These are phyloP conservation scores for Nidularia pulvinata DNA, from an alignment of 768 basidiomycete genomes.

Conservation along the genomic window DNA sequence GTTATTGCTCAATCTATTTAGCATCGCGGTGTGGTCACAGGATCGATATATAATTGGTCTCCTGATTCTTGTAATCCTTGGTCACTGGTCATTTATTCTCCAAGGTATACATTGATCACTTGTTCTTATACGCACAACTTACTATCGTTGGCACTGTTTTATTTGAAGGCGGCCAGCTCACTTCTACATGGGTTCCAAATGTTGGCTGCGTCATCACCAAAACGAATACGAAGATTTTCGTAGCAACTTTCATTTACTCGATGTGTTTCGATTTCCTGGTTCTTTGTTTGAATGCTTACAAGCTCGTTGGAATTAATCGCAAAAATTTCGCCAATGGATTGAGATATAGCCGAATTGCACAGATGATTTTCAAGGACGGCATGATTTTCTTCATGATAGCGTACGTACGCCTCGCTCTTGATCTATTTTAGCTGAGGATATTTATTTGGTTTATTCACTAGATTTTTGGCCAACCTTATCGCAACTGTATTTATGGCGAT, in stretches of 20 bases:
- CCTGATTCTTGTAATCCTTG: constrained; percentile 57
- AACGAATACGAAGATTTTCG: constrained; percentile 60
- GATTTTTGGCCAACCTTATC: constrained; percentile 44
- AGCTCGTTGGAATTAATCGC: constrained; percentile 55
- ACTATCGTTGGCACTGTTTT: constrained; percentile 36
- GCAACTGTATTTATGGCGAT: constrained; percentile 57
- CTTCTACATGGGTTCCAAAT: constrained; percentile 37
- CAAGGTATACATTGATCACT: constrained; percentile 42
- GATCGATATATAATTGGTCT: constrained; percentile 49
- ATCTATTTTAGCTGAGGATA: too few relatives aligned
- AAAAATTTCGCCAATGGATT: constrained; percentile 38
- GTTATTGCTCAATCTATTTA: constrained; percentile 14
- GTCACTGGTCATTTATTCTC: constrained; percentile 71
- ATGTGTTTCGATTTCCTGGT: constrained; percentile 74
- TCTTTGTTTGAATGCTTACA: constrained; percentile 58
- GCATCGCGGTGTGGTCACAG: constrained; percentile 73
- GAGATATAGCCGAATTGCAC: constrained; percentile 59
- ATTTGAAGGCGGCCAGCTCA: constrained; percentile 59
- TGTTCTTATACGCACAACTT: neutral
- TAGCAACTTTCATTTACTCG: constrained; percentile 69
- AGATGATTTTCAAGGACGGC: constrained; percentile 69
- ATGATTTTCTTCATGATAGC: constrained; percentile 73
- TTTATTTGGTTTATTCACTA: constrained; percentile 58
- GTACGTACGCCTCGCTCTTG: constrained; percentile 35
- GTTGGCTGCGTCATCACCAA: constrained; percentile 59